phyloP scores from a whole-genome alignment of 495 filamentous ascomycete genomes.

The Penicillium chermesinum region DNA sequence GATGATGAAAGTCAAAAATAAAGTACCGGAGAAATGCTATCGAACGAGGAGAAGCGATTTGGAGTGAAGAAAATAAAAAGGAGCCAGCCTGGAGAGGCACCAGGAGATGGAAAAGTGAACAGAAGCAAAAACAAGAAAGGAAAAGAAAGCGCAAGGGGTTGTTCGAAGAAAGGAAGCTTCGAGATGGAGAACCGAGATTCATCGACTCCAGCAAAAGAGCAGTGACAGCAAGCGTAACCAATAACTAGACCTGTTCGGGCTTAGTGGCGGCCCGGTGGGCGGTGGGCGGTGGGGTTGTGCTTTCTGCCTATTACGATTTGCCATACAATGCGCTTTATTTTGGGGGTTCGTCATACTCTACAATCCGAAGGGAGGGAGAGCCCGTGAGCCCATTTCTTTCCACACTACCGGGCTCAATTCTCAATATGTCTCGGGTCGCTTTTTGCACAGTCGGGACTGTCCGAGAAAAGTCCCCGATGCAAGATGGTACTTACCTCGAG shows the following conservation, averaged over 20 bases:
- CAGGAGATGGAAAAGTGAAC: not conserved
- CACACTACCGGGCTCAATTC: not conserved
- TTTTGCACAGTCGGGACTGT: not conserved
- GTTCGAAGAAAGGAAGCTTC: constrained; percentile 7
- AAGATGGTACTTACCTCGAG: not conserved
- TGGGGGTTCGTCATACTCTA: not conserved
- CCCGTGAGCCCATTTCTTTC: no score
- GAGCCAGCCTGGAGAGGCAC: not conserved
- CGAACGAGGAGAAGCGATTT: not conserved
- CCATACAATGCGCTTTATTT: not conserved
- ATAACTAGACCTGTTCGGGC: constrained; percentile 28
- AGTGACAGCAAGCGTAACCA: constrained; percentile 27
- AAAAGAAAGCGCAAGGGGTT: constrained; percentile 22
- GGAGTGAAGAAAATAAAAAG: constrained; percentile 1
- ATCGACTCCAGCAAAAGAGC: constrained; percentile 17
- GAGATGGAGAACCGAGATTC: constrained; percentile 9
- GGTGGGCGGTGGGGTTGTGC: constrained; percentile 21
- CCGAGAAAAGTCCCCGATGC: not conserved
- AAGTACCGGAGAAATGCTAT: constrained; percentile 2
- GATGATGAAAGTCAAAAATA: constrained; percentile 1
- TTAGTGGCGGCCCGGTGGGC: constrained; percentile 14
- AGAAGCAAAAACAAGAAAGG: constrained; percentile 3
- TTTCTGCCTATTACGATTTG: not conserved
- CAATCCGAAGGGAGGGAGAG: no score
- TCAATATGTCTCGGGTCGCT: not conserved